A percentile compares a stretch with the other conserved stretches of the same genome.
phyloP scores from a whole-genome alignment of 2,329 filamentous ascomycete genomes.

The Apiospora aurea region DNA sequence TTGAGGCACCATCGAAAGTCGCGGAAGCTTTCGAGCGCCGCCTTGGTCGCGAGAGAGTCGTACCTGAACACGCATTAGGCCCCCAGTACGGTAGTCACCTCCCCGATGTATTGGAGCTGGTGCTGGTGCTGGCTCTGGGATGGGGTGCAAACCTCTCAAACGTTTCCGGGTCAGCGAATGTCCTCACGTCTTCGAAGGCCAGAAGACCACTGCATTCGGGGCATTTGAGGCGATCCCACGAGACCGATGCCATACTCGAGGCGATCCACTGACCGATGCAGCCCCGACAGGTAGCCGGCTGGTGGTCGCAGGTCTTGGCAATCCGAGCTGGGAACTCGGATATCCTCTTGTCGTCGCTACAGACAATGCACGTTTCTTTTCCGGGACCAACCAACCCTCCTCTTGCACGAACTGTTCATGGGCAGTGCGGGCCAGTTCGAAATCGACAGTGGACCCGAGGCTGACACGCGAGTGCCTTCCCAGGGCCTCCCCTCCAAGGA shows the following conservation, averaged over 20 bases:
- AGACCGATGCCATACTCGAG: constrained; percentile 38
- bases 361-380: constrained; percentile 42
- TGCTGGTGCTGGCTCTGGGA: background rate
- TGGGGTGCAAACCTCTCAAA: constrained; percentile 36
- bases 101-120: too few relatives aligned
- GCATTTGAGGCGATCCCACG: constrained; percentile 45
- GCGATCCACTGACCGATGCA: constrained; percentile 45
- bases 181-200: constrained; percentile 40
- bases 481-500: constrained; percentile 29
- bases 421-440: constrained; percentile 38
- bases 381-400: constrained; percentile 44
- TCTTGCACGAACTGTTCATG: constrained; percentile 39
- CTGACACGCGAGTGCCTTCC: constrained; percentile 30
- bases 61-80: constrained; percentile 35
- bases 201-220: constrained; percentile 44
- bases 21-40: constrained; percentile 37
- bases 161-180: constrained; percentile 36
- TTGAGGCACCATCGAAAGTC: constrained; percentile 49
- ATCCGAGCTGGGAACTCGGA: constrained; percentile 44
- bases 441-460: constrained; percentile 40
- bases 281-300: constrained; percentile 40
- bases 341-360: constrained; percentile 44
- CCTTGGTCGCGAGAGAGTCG: constrained; percentile 44
- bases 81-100: background rate
- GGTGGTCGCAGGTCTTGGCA: constrained; percentile 40